Base-by-base conservation (phyloP, 352 stramenopile species). In the Phytophthora constricta region DNA sequence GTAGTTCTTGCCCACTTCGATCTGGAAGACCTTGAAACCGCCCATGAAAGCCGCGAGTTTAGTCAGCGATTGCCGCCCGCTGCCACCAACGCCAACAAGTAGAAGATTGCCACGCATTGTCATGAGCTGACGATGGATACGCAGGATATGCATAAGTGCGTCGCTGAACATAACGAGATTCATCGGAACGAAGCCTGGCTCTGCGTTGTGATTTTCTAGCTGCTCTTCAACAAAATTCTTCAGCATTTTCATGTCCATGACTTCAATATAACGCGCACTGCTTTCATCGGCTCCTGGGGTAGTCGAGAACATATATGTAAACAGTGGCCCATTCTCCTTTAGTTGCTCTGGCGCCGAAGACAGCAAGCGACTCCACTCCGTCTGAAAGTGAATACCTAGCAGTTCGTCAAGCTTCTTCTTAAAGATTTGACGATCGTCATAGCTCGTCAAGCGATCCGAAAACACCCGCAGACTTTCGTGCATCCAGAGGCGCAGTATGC, bases 1-100 rank as follows among this genome's bases (percentile, higher is more conserved):
- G 53, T 98, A 98, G 33, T 97, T 97, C 72, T 98, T 98, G n/a
- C 91, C 87, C 1, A 98, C 93, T 76, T 98, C 94, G 48, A 98
- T 98, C 55, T 93, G 91, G 42, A 98, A 98, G 5, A 97, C 62
- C 42, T 93, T 93, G 54, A 95, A 95, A 13, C 87, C 87, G 3
- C 86, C 88, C 41, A 98, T 95, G 62, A 97, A 98, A 3, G 92
- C 77, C 9, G 91, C 89, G 0, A 98, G 69, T 10, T 89, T 80
- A 0, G 91, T 97, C 5, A 98, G 67, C 1, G 86, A 97, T 65
- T 98, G 93, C 2, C 93, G 68, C 4, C 93, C 93, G 53, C 90
- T 97, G 1, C 93, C 93, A 31, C 93, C 93, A 20, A 98, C 93
- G 19, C 93, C 94, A 10, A 98, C 91, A 14, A 98, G 77, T 48